These are phyloP conservation scores for Neostapfia colusana DNA, from an alignment of 176 grass and related monocot genomes.

Conservation along the genomic window DNA sequence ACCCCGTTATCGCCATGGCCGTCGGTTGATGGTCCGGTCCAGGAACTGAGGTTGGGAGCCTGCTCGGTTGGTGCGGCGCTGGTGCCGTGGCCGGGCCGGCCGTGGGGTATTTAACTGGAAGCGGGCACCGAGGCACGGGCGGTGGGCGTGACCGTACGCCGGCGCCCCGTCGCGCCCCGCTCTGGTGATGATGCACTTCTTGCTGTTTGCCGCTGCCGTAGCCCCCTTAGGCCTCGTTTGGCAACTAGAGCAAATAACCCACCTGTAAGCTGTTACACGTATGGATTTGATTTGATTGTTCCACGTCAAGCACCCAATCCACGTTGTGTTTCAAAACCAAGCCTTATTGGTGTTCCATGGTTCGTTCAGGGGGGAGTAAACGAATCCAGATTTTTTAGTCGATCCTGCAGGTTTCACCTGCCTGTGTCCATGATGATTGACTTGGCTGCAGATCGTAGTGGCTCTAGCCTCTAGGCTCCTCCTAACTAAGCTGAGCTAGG, in stretches of 20 bases:
- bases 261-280: too few relatives aligned
- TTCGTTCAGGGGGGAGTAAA: background rate
- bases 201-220: too few relatives aligned
- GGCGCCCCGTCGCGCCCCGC: background rate
- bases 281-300: too few relatives aligned
- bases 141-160: background rate
- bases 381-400: background rate
- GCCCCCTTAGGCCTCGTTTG: too few relatives aligned
- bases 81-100: background rate
- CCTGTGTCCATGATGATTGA: background rate
- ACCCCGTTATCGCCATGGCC: conserved; percentile 46
- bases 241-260: too few relatives aligned
- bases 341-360: background rate
- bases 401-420: background rate
- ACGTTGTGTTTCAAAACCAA: too few relatives aligned
- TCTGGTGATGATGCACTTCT: too few relatives aligned
- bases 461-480: too few relatives aligned
- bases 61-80: too few relatives aligned
- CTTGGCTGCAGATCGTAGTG: background rate
- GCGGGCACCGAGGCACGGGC: background rate
- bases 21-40: too few relatives aligned
- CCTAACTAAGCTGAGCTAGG: background rate
- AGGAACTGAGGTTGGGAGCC: too few relatives aligned
- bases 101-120: background rate
- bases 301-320: too few relatives aligned